Evolutionary conservation across 345 rosid species (phyloP), one percentile per base, ranked within the genome.

Genomic region (Anacardium occidentale): DNA sequence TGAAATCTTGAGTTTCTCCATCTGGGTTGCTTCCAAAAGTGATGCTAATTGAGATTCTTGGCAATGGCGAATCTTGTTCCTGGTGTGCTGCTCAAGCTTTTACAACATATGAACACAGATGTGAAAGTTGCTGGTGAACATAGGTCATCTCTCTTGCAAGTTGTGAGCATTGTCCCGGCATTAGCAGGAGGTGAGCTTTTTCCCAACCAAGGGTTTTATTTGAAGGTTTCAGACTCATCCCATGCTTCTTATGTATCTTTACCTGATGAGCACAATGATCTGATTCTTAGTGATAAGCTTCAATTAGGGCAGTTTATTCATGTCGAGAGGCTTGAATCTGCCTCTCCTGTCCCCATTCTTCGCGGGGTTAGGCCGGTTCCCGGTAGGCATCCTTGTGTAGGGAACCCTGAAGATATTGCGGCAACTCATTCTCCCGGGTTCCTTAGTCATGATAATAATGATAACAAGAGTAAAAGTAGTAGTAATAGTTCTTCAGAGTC

Each of bases 151-250:
- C 77, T 95, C 1, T 75, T 95, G 75, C 99, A 95, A 66, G 99
- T 95, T 0, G 85, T 95, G 75, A 90, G 99, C 78, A 95, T 95
- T 60, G 98, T 95, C 1, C 99, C 98, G 5, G 98, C 98, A n/a
- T 56, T 95, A 40, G 98, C 99, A 10, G 99, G 98, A 29, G 94
- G 98, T 26, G 99, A 92, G 86, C 86, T 95, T 1, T 95, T 95
- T 71, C 71, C 94, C 2, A 95, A 91, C 71, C 91, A 95, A 54
- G 99, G 99, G 5, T 95, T 95, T 71, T 95, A 89, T 79, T 87
- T 95, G 15, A 95, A 87, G 86, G 99, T 95, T 72, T 95, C 99
- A 40, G 99, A 95, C 88, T 95, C 99, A 3, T 95, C 97, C 47
- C 99, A 92, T 77, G 99, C 99, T 22, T 92, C 98, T 48, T 95